phyloP scores from a whole-genome alignment of 139 green algal species.

The Trebouxia sp. region DNA sequence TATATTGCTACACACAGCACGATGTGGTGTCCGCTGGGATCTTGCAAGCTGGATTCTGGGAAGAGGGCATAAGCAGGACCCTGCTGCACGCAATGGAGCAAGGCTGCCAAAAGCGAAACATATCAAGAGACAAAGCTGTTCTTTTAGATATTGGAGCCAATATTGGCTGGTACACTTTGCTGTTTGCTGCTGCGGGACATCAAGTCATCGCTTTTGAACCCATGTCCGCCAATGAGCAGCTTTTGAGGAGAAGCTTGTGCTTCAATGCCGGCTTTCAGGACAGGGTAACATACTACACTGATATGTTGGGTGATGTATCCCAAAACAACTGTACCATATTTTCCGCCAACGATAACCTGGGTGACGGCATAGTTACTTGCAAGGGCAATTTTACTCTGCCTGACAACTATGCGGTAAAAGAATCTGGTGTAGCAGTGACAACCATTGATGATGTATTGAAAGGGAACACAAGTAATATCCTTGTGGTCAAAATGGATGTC shows the following conservation, averaged over 20 bases:
- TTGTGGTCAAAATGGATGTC: conserved; percentile 17
- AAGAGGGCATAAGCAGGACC: neutral
- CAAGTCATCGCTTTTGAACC: conserved; percentile 1
- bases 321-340: conserved; percentile 6
- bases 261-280: neutral
- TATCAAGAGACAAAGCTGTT: neutral
- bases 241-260: conserved; percentile 5
- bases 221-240: conserved; percentile 7
- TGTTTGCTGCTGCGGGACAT: conserved; percentile 4
- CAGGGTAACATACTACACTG: neutral
- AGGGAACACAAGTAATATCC: neutral
- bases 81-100: neutral
- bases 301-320: neutral
- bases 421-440: neutral
- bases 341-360: neutral
- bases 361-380: conserved; percentile 1
- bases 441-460: neutral
- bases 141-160: conserved; percentile 14
- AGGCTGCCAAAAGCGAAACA: neutral
- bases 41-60: neutral
- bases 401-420: neutral
- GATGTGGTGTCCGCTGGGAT: neutral
- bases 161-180: conserved; percentile 10
- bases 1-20: neutral
- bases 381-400: neutral